These are phyloP conservation scores for Epichloe gansuensis DNA, from an alignment of 2,329 filamentous ascomycete species.

Conservation along the genomic window DNA sequence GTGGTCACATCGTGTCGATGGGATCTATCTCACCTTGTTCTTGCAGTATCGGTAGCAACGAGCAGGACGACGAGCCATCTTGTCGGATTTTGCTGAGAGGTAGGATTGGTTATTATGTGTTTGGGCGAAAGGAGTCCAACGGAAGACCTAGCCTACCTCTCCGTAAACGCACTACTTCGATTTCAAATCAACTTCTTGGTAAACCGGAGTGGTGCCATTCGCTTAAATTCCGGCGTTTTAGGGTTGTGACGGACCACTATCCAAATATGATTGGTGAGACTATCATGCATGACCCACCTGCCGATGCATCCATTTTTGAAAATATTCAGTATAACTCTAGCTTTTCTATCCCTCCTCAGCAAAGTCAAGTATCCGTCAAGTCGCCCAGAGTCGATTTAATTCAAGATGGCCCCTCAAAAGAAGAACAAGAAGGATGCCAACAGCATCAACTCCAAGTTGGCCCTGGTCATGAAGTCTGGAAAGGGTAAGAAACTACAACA, in stretches of 20 bases:
- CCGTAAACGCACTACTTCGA: slow-evolving; percentile 26
- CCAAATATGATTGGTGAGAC: not conserved
- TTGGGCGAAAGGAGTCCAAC: slow-evolving; percentile 18
- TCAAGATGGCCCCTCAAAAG: slow-evolving; percentile 58
- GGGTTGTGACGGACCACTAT: slow-evolving; percentile 17
- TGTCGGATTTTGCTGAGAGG: slow-evolving; percentile 47
- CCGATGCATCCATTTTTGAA: not conserved
- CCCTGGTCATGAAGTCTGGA: slow-evolving; percentile 51
- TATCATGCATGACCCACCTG: not conserved
- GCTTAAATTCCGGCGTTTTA: slow-evolving; percentile 28
- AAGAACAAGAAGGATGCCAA: slow-evolving; percentile 75
- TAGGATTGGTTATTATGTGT: slow-evolving; percentile 23
- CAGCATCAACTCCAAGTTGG: slow-evolving; percentile 51
- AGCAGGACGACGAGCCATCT: slow-evolving; percentile 98
- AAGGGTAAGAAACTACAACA: slow-evolving; percentile 51
- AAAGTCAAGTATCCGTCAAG: slow-evolving; percentile 14
- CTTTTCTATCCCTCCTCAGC: slow-evolving; percentile 10
- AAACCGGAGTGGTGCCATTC: slow-evolving; percentile 18
- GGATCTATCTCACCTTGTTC: slow-evolving; percentile 74
- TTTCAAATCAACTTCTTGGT: slow-evolving; percentile 39
- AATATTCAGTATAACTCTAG: not conserved
- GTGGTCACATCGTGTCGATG: slow-evolving; percentile 4
- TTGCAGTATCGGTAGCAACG: slow-evolving; percentile 99
- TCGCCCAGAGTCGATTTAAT: slow-evolving; percentile 20
- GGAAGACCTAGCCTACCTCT: slow-evolving; percentile 16